A percentile compares a stretch with the other conserved stretches of the same genome.
Conservation (phyloP, 2,329 filamentous ascomycete genomes). For the Phaeophleospora eucalypticola region DNA sequence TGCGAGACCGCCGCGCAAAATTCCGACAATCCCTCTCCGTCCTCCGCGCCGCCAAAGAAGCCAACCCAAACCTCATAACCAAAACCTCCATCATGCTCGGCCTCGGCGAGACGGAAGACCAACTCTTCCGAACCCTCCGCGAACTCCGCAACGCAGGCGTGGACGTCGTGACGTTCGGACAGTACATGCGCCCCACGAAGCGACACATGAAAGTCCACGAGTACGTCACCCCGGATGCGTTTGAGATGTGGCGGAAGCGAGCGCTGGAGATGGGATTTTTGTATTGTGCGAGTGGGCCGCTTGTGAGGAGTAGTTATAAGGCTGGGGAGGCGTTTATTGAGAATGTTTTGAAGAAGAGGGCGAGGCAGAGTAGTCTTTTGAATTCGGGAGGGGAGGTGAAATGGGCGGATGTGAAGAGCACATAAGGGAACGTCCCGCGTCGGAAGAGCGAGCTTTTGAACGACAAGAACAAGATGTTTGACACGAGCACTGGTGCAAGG, state of each 20-base stretch:
- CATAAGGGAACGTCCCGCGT: neutral
- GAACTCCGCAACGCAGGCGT: slow-evolving; percentile 77
- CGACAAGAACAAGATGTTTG: too few species aligned
- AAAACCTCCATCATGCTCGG: slow-evolving; percentile 98
- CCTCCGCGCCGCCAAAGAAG: slow-evolving; percentile 74
- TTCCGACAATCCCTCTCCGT: slow-evolving; percentile 83
- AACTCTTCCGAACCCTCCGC: slow-evolving; percentile 74
- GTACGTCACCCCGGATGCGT: slow-evolving; percentile 86
- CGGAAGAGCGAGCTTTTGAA: neutral
- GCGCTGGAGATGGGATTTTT: slow-evolving; percentile 94
- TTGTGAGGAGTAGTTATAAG: slow-evolving; percentile 95
- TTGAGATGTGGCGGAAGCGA: slow-evolving; percentile 85
- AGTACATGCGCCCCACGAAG: slow-evolving; percentile 99
- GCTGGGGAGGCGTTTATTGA: slow-evolving; percentile 98
- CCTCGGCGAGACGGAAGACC: slow-evolving; percentile 83
- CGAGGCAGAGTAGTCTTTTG: slow-evolving; percentile 33
- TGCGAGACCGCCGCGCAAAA: slow-evolving; percentile 82
- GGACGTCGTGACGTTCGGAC: slow-evolving; percentile 97
- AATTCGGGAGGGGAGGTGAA: slow-evolving; percentile 29
- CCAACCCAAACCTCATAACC: slow-evolving; percentile 77
- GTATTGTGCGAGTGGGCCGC: slow-evolving; percentile 88
- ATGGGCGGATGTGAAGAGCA: slow-evolving; percentile 18
- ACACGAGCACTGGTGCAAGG: too few species aligned
- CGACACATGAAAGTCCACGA: slow-evolving; percentile 94
- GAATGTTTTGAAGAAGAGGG: slow-evolving; percentile 87